Evolutionary conservation across 176 grass and related monocot genomes (phyloP).

Genomic region (Miscanthus lutarioriparius): DNA sequence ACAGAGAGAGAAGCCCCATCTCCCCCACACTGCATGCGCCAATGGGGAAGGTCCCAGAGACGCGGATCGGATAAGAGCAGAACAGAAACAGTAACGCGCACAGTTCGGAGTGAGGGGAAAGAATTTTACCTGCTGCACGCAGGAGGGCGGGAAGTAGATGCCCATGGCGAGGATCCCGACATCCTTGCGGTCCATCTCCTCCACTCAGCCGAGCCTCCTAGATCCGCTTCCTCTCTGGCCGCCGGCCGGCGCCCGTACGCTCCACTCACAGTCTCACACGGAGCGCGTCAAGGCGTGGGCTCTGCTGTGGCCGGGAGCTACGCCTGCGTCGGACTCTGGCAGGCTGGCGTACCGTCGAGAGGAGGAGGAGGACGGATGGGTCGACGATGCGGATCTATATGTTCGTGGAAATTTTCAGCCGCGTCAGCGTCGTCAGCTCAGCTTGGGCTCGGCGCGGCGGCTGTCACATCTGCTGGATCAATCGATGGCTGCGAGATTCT

Average conservation of each 20-base stretch:
- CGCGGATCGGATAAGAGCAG: background rate
- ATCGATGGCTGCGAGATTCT: slow-evolving; percentile 20
- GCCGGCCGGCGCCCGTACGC: background rate
- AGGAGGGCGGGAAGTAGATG: slow-evolving; percentile 84
- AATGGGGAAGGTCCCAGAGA: no score
- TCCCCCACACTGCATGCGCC: background rate
- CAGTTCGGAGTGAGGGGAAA: no score
- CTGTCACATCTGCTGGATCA: background rate
- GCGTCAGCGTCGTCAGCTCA: background rate
- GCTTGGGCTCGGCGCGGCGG: background rate
- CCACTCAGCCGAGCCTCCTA: background rate
- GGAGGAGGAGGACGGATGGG: background rate
- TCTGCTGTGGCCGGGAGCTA: background rate
- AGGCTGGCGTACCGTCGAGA: background rate
- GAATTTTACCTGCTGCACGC: slow-evolving; percentile 64
- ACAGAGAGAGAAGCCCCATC: background rate
- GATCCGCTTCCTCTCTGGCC: background rate
- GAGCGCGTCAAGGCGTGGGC: background rate
- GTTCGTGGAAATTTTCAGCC: background rate
- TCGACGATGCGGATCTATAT: background rate
- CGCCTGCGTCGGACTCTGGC: background rate
- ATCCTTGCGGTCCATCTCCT: slow-evolving; percentile 53
- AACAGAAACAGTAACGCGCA: no score
- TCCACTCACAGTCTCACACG: background rate
- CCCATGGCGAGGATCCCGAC: slow-evolving; percentile 90